A percentile compares a stretch with the other conserved stretches of the same genome.
Conservation (phyloP, 2,329 filamentous ascomycete species). For the Graphilbum fragrans region DNA sequence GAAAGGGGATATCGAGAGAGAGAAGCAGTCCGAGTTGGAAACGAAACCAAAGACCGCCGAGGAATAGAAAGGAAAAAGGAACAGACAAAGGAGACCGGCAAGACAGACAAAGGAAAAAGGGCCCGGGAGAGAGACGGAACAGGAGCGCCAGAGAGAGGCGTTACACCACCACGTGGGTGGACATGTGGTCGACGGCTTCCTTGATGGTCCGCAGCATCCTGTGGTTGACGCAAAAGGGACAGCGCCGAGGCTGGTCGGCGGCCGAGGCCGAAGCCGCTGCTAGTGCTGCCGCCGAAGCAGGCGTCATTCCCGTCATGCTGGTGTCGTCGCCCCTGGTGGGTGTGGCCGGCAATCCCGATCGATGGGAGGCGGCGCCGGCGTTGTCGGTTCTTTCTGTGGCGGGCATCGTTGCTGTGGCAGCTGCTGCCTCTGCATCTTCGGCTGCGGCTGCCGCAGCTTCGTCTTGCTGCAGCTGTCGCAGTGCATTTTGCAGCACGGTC, state of each 20-base stretch:
- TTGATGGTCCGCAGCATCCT: constrained; percentile 48
- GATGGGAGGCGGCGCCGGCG: no score
- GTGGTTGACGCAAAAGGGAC: constrained; percentile 50
- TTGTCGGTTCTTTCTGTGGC: no score
- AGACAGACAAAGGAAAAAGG: not conserved
- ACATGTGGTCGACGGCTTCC: constrained; percentile 51
- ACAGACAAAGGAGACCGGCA: no score
- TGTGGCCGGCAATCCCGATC: no score
- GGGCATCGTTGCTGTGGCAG: constrained; percentile 13
- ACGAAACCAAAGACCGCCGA: no score
- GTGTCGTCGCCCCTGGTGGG: not conserved
- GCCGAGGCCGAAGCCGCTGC: constrained; percentile 19
- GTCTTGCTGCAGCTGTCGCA: constrained; percentile 45
- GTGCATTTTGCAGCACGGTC: constrained; percentile 44
- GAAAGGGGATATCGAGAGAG: no score
- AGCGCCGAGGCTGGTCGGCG: constrained; percentile 38
- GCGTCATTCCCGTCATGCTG: constrained; percentile 4
- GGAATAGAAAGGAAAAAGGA: no score
- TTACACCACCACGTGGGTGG: constrained; percentile 46
- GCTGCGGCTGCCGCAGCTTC: constrained; percentile 45
- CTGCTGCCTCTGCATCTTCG: constrained; percentile 37
- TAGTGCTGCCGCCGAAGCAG: not conserved
- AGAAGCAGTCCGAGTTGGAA: no score
- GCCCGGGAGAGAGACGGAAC: not conserved
- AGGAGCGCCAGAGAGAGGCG: no score